Evolutionary conservation across 2,329 filamentous ascomycete genomes (phyloP), one percentile per base, ranked within the genome.

Genomic region (Decorospora gaudefroyi): DNA sequence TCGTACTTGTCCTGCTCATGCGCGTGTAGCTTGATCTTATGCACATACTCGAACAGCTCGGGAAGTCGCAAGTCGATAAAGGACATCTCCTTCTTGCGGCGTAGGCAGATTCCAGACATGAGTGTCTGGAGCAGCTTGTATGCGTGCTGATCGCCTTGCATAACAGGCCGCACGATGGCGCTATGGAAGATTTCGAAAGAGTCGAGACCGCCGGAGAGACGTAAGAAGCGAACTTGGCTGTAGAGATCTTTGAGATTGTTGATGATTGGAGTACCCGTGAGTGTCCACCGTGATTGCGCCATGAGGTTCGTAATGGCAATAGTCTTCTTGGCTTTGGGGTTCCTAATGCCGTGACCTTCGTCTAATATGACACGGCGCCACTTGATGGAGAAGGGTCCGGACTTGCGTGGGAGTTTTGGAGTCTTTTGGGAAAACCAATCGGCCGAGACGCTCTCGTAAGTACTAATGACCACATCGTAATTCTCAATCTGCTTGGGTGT

Each of bases 21-120:
- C 0, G 81, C 70, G 29, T 84, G 79, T 59, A 95, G 90, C 6
- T 83, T 77, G 55, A 95, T 82, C 6, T 82, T 81, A 59, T 93
- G 85, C 4, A 93, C 76, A 54, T 86, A 90, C 62, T 92, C 89
- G 1, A 83, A 85, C 61, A 95, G 83, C 10, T 83, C 76, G 0
- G 90, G 90, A 6, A 95, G 76, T 50, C 84, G 86, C 13, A 95
- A 74, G 55, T 95, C 88, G 38, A 96, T 81, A 61, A 95, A 95
- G 4, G 79, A 79, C 90, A 96, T 95, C 42, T 92, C 85, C 67
- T 96, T 96, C 68, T 84, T 86, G 25, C 90, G 82, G 25, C 90
- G 82, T 15, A 96, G 76, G 59, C 88, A 93, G 32, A 95, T 79
- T 12, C 87, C 84, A n/a, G 78, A 78, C 83, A 95, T 91, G 30